Base-by-base conservation (phyloP, 495 filamentous ascomycete species). In the Articulospora tetracladia region DNA sequence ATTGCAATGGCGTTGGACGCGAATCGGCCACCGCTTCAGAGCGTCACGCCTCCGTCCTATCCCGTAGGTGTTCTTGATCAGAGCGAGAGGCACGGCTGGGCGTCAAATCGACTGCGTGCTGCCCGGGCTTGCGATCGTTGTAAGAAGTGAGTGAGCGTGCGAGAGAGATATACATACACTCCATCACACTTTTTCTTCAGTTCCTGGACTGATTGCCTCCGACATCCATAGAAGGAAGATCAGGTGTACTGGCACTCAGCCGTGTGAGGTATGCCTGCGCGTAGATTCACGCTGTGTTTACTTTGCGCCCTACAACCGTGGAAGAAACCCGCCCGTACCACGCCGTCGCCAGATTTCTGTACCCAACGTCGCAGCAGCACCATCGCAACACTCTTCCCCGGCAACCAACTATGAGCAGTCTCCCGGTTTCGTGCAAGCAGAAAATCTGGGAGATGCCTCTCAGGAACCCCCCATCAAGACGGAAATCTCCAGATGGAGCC, bases 41-140 rank as follows among this genome's bases (percentile, higher is more conserved):
- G 15, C 6, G 30, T 15, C 15, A 34, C 30, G 30, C 15, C 30
- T 34, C 30, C 30, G 6, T 7, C 30, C 6, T 15, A 15, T 6
- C 30, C 6, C 6, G 6, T 15, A 15, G 15, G 6, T 6, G 30
- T 6, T 6, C 15, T 15, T 7, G 30, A 34, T 34, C 30, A 34
- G 30, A 34, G 6, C 7, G 30, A 34, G 15, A 34, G 7, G 30
- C 30, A 34, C 6, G 15, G 15, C 30, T 34, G 30, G 30, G 30
- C 7, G 15, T 7, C 7, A 15, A 34, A 15, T 34, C 49, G 63
- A 22, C 55, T 60, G 12, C 61, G 69, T 25, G 70, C 71, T 20
- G 68, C 60, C 36, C 65, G 70, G 8, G 70, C 70, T 27, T 73
- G 70, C 59, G 70, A 73, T 50, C 60, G 69, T 17, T 73, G 70